These are phyloP conservation scores for Suhomyces kunorum DNA, from an alignment of 1,139 yeast species.

Conservation along the genomic window DNA sequence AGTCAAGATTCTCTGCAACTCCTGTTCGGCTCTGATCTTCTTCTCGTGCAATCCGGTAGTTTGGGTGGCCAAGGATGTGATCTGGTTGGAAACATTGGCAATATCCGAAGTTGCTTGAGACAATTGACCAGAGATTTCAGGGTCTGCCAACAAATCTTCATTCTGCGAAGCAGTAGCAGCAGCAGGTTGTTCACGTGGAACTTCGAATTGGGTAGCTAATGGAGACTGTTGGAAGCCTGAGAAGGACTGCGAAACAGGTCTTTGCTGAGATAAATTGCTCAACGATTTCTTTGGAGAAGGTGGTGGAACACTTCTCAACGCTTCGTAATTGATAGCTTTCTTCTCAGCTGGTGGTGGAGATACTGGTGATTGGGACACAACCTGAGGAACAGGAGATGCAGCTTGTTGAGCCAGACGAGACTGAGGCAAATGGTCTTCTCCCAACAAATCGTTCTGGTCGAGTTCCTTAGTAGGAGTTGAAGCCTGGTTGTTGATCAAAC, in stretches of 20 bases:
- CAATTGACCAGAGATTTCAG: conserved; percentile 63
- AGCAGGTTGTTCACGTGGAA: conserved; percentile 3
- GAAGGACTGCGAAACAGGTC: conserved; percentile 6
- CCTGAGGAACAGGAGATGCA: conserved; percentile 11
- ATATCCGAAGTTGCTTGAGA: conserved; percentile 82
- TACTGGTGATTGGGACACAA: too few relatives aligned
- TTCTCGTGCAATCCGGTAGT: conserved; percentile 70
- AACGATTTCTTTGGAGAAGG: conserved; percentile 34
- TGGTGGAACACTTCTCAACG: conserved; percentile 51
- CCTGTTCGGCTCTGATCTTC: conserved; percentile 74
- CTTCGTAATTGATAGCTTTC: conserved; percentile 45
- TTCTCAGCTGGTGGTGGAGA: conserved; percentile 13
- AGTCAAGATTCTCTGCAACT: conserved; percentile 62
- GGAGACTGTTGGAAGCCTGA: conserved; percentile 6
- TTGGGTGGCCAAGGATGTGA: conserved; percentile 74
- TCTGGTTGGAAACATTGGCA: conserved; percentile 85
- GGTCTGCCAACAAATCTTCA: conserved; percentile 58
- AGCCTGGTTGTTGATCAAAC: conserved; percentile 39
- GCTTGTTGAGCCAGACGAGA: conserved; percentile 7
- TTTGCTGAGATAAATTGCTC: conserved; percentile 2
- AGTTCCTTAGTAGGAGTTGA: conserved; percentile 23
- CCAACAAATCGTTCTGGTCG: conserved; percentile 29
- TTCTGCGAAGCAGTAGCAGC: conserved; percentile 22
- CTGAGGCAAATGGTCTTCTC: conserved; percentile 25
- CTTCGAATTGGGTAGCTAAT: conserved; percentile 7